Evolutionary conservation across 2,329 filamentous ascomycete species (phyloP), one percentile per base, ranked within the genome.

Genomic region (Elsinoe fawcettii): DNA sequence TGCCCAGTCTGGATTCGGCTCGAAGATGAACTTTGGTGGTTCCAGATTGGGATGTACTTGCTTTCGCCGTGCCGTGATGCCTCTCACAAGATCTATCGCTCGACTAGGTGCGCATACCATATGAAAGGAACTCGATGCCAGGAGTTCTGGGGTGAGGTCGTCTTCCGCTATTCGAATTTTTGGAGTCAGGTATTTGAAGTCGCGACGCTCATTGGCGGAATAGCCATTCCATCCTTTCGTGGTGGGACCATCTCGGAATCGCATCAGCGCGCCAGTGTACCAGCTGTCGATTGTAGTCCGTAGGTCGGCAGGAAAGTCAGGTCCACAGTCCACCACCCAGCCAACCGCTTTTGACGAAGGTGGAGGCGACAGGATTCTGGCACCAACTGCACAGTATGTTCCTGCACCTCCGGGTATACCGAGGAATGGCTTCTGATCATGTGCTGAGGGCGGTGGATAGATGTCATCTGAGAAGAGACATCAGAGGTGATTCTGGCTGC

Each of bases 191-290:
- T 97, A 99, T 69, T 83, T 85, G 77, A 99, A 99, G 6, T 85
- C 65, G 3, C 69, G 62, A 37, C 66, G 63, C 18, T 70, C 65
- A 58, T 69, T 78, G 30, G 81, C 79, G 36, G 85, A 83, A 68
- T 97, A 97, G 51, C 88, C 88, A 69, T 97, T 97, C 89, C 90
- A 96, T 46, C 87, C 91, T 46, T 90, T 83, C 0, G 93, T 99
- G 2, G 92, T 97, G 51, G 88, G 76, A 22, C 88, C 83, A 5
- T 78, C 70, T 1, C 77, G 75, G 56, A 87, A 84, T 55, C 90
- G 82, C 62, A 93, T 74, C 14, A 90, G 66, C 18, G 82, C 87
- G 5, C 82, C 81, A 1, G 91, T 96, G 14, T 83, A 73, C 91
- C 93, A 96, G 43, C 81, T 78, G 12, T 79, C 73, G 63, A 99